These are phyloP conservation scores for Penicillium parvum DNA, from an alignment of 495 filamentous ascomycete species.

Conservation along the genomic window DNA sequence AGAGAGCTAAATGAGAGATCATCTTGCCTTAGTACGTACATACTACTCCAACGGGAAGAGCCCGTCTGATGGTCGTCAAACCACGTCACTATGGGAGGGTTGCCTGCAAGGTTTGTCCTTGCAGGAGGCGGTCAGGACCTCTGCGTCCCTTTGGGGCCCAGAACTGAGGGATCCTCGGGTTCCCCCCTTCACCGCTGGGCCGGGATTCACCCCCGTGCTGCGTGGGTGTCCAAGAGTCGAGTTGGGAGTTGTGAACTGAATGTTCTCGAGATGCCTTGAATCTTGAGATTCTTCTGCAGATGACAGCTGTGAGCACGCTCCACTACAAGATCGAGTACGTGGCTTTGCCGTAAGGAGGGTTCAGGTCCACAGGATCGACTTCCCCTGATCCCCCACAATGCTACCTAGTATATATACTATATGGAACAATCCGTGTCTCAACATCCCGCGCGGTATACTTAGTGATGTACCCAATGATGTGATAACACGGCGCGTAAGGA, in stretches of 20 bases:
- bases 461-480: too few relatives aligned
- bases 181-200: constrained; percentile 24
- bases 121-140: constrained; percentile 32
- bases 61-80: constrained; percentile 17
- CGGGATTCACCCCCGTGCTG: constrained; percentile 11
- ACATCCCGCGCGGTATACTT: constrained; percentile 1
- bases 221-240: constrained; percentile 22
- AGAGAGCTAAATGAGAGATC: too few relatives aligned
- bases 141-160: constrained; percentile 1
- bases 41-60: too few relatives aligned
- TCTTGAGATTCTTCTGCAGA: constrained; percentile 2
- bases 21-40: too few relatives aligned
- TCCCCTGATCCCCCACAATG: not conserved
- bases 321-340: constrained; percentile 1
- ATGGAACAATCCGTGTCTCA: constrained; percentile 6
- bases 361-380: constrained; percentile 7
- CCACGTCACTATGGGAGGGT: constrained; percentile 13
- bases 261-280: too few relatives aligned
- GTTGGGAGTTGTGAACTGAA: too few relatives aligned
- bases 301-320: constrained; percentile 11
- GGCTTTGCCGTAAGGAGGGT: not conserved
- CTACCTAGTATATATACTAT: constrained; percentile 3
- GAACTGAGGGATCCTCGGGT: too few relatives aligned
- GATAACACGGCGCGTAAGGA: not conserved
- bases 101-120: constrained; percentile 33